Evolutionary conservation across 2,329 filamentous ascomycete genomes (phyloP).

Genomic region (Ascochyta koolunga): DNA sequence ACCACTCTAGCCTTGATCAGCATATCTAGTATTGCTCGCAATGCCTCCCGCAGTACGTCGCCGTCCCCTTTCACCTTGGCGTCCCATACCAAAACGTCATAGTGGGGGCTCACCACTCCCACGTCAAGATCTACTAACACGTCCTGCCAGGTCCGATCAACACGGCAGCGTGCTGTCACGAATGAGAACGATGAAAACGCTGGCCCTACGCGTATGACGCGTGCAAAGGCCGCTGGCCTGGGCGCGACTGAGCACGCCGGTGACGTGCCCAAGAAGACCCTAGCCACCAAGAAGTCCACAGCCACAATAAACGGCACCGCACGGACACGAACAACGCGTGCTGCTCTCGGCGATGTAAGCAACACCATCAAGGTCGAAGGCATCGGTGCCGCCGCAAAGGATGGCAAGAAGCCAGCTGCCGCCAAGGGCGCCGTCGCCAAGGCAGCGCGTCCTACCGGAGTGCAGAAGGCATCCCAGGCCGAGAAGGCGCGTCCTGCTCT

Average conservation of each 20-base stretch:
- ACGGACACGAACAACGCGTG: conserved; percentile 68
- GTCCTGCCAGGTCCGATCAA: conserved; percentile 66
- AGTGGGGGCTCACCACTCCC: conserved; percentile 11
- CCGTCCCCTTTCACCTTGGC: conserved; percentile 13
- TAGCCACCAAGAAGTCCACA: conserved; percentile 53
- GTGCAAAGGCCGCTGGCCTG: conserved; percentile 80
- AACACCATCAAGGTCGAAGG: conserved; percentile 82
- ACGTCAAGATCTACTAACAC: conserved; percentile 48
- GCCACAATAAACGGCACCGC: conserved; percentile 50
- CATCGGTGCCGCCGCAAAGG: conserved; percentile 48
- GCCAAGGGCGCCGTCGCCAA: conserved; percentile 71
- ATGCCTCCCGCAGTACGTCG: conserved; percentile 64
- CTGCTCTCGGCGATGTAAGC: conserved; percentile 91
- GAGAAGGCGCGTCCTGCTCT: conserved; percentile 25
- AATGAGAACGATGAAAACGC: conserved; percentile 96
- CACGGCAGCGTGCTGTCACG: conserved; percentile 75
- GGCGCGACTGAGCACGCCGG: conserved; percentile 59
- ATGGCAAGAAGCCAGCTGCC: conserved; percentile 72
- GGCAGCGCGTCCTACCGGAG: conserved; percentile 74
- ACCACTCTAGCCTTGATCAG: conserved; percentile 41
- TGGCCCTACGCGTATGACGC: conserved; percentile 80
- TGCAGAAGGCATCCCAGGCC: conserved; percentile 72
- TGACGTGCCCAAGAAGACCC: conserved; percentile 61
- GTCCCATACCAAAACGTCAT: conserved; percentile 16
- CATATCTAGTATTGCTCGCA: conserved; percentile 50